Base-by-base conservation (phyloP, 2,329 filamentous ascomycete genomes). In the Diaporthe citrichinensis region DNA sequence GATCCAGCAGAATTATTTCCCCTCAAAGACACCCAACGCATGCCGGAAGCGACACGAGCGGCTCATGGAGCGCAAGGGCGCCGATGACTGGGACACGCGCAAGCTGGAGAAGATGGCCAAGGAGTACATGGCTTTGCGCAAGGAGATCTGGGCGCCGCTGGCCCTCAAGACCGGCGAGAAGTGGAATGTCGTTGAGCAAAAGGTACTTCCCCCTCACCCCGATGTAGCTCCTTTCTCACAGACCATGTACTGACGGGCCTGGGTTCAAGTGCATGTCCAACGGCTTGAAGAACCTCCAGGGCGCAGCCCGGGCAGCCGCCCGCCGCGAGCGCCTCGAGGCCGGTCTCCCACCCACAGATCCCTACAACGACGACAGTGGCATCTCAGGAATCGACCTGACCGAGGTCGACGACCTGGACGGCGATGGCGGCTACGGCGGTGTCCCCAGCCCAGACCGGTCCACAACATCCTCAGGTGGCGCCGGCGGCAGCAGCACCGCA, bases 31-130 rank as follows among this genome's bases (percentile, higher is more conserved):
- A 12, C 87, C 93, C 75, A 97, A 97, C 82, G 95, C 95, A 25
- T 98, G 95, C 85, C 94, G 95, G 78, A 98, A 98, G 86, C 91
- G 95, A 73, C 95, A 97, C 80, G 95, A 98, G 85, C 90, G 95
- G 55, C 86, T 98, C 78, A 92, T 96, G 88, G 94, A 96, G 85
- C 91, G 93, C 78, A 89, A 89, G 81, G 92, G 92, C 75, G 90
- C 92, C 65, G 93, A 95, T 79, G 93, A 96, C 80, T 97, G 94
- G 93, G 94, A 96, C 80, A 90, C 90, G 28, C 87, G 92, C 78
- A 94, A 94, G 86, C 87, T 96, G 34, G 94, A 96, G 82, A 88
- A 88, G 14, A 87, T 98, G 55, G 94, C 94, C 51, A 91, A 90
- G 82, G 93, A 94, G 81, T 98, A 98, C 84, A 94, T 95, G 90